Percentiles rank a stretch among this genome's conserved stretches.
Conservation (phyloP, 2,329 filamentous ascomycete species). For the Pseudogymnoascus sp. region DNA sequence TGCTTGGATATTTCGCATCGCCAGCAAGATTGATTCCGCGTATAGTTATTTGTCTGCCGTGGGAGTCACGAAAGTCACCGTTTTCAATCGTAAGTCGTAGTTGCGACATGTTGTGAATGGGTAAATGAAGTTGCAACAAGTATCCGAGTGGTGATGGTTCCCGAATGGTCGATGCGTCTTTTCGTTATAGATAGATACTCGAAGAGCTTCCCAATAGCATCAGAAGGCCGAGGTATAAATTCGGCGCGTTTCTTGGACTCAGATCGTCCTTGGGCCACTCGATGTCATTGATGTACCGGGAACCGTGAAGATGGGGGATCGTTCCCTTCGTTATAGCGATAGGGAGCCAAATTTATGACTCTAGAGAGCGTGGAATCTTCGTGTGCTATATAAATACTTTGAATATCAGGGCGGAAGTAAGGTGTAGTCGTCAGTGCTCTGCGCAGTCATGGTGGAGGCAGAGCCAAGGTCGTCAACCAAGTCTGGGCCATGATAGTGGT, state of each 20-base stretch:
- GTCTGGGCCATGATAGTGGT: background rate
- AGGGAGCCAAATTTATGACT: background rate
- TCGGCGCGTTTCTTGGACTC: background rate
- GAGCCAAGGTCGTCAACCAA: background rate
- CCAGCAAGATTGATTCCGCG: conserved; percentile 91
- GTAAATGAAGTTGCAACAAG: background rate
- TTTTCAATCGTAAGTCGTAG: conserved; percentile 79
- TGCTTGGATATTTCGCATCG: conserved; percentile 81
- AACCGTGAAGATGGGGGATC: background rate
- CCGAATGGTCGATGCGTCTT: background rate
- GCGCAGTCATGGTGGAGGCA: background rate
- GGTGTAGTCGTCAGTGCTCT: background rate
- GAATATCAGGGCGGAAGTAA: background rate
- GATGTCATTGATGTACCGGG: background rate
- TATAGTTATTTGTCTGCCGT: conserved; percentile 78
- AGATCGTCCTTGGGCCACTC: background rate
- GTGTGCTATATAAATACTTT: background rate
- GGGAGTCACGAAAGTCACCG: conserved; percentile 69
- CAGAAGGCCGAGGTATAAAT: background rate
- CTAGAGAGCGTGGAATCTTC: background rate
- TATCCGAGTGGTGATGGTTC: background rate
- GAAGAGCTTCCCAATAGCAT: background rate
- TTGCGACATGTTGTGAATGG: conserved; percentile 50
- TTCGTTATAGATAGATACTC: background rate
- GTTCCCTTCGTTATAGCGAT: background rate